Base-by-base conservation (phyloP, 2,329 filamentous ascomycete genomes). In the Esteya vermicola region DNA sequence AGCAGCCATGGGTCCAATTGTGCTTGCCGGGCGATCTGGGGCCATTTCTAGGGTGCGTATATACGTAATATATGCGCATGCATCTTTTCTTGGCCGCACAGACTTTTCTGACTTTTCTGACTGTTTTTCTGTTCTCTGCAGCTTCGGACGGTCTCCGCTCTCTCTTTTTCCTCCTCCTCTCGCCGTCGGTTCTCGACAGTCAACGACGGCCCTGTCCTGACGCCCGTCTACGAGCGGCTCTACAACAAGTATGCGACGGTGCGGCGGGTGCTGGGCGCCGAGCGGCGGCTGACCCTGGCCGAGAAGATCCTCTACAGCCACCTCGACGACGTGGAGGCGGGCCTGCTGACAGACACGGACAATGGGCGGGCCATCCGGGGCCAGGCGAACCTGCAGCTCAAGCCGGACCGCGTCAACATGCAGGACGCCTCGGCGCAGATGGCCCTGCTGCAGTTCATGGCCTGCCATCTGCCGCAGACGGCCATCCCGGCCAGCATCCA, bases 241-340 rank as follows among this genome's bases (percentile, higher is more conserved):
- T 71, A 88, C 55, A 72, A 71, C 53, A 83, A 80, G 51, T 80
- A 94, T 47, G 68, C 75, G 47, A 69, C 85, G 55, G 88, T 94
- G 25, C 70, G 72, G 39, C 71, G 73, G 40, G 74, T 93, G 9
- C 71, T 95, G 26, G 81, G 80, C 36, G 52, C 61, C 43, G 36
- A 46, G 8, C 64, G 67, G 49, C 65, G 68, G 41, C 74, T 98
- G 44, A 95, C 89, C 3, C 74, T 98, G 42, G 86, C 91, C 47
- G 91, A 98, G 64, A 98, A 98, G 73, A 95, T 98, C 53, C 73
- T 98, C 43, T 98, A 96, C 68, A 85, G 88, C 53, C 91, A 98
- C 64, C 69, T 98, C 48, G 81, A 91, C 62, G 83, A 85, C 54
- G 75, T 79, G 7, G 88, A 94, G 61, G 86, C 93, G 58, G 88